Percentiles rank a stretch among this genome's conserved stretches.
Conservation (phyloP, 1,284 basidiomycete genomes). For the Chiua sp. region DNA sequence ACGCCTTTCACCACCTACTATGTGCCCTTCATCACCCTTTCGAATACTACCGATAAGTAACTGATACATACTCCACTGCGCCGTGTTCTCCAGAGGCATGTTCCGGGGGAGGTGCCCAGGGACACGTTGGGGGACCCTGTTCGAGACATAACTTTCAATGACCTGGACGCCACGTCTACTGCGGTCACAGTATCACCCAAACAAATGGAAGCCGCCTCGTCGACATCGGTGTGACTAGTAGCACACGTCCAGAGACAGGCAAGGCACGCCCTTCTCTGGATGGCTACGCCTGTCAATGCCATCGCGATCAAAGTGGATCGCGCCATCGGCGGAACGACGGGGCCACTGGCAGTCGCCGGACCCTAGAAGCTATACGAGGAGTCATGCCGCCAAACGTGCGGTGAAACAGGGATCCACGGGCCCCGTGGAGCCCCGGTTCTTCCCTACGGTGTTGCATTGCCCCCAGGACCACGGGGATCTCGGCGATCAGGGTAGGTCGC, state of each 20-base stretch:
- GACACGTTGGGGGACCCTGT: not conserved
- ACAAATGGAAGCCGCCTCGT: not conserved
- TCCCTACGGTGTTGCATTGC: not conserved
- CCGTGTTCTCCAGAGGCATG: not conserved
- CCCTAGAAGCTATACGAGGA: too few species aligned
- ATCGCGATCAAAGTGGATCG: not conserved
- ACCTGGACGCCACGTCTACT: not conserved
- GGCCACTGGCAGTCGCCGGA: not conserved
- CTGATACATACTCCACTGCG: too few species aligned
- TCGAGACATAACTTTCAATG: too few species aligned
- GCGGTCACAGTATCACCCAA: not conserved
- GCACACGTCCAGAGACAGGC: too few species aligned
- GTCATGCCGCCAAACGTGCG: not conserved
- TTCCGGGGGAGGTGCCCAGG: not conserved
- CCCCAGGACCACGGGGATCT: not conserved
- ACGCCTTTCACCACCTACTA: too few species aligned
- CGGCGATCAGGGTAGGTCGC: not conserved
- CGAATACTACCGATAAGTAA: too few species aligned
- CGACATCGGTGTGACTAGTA: too few species aligned
- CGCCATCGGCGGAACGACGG: not conserved
- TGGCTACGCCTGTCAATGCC: not conserved
- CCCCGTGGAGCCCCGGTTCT: not conserved
- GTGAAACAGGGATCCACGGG: not conserved
- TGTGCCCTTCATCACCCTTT: too few species aligned
- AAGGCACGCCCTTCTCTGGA: not conserved